Evolutionary conservation across 1,139 yeast species (phyloP), one percentile per base, ranked within the genome.

Genomic region (Kodamaea ohmeri): DNA sequence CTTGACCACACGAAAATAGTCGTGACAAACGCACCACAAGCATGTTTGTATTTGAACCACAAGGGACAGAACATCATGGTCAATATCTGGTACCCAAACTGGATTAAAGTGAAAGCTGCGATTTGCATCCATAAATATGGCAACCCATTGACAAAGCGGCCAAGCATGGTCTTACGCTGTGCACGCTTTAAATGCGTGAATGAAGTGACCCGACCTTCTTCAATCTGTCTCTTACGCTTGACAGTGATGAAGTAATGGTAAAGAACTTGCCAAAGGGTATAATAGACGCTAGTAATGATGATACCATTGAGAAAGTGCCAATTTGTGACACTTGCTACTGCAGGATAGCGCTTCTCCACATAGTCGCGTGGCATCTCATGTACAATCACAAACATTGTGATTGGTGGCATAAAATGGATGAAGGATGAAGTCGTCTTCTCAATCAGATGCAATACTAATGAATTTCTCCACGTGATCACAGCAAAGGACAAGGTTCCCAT

Each of bases 391-490:
- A 87, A 90, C 76, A 89, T 74, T 2, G 90, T 83, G 21, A 83
- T 77, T 0, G 97, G 96, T 1, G 98, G 98, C 67, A 87, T 76
- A 12, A 92, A 73, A 55, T 92, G 98, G 46, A 92, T 90, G 51
- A 88, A 86, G 4, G 96, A 81, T 12, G 92, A 80, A 1, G 97
- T 90, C n/a, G 92, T 86, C 60, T 92, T 90, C 47, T 90, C 97
- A 46, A 92, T 76, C 13, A 94, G 83, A 55, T 92, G 98, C 35
- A 92, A 70, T 6, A 92, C 97, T 41, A 92, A 71, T 6, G 96
- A 89, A 57, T 92, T 92, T 52, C 96, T 73, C 98, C 98, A 92
- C 0, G 97, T 87, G 27, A 90, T 82, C 14, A 92, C 96, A 0
- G 97, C 97, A 76, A 88, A 90, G 7, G 96, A 78, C 38, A 92